Conservation (phyloP, 495 filamentous ascomycete species). For the Melanomma pulvis-pyrius region DNA sequence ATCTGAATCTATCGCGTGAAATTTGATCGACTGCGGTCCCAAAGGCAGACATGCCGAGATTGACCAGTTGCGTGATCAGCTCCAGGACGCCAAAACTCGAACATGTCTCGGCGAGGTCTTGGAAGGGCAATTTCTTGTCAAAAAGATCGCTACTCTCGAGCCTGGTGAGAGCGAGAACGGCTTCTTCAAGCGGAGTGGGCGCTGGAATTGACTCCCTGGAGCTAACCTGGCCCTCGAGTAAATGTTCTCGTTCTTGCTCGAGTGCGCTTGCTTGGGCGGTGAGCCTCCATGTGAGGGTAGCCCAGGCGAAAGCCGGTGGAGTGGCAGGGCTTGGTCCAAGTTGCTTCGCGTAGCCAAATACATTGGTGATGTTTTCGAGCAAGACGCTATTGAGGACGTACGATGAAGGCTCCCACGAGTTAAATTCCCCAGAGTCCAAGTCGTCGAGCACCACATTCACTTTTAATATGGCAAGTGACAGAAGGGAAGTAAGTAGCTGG, state of each 20-base stretch:
- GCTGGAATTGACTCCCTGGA: background rate
- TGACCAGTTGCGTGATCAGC: slow-evolving; percentile 15
- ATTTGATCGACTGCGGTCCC: slow-evolving; percentile 25
- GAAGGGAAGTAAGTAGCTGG: slow-evolving; percentile 67
- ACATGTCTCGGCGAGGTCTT: slow-evolving; percentile 27
- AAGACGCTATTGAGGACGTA: slow-evolving; percentile 41
- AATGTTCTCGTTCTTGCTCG: slow-evolving; percentile 7
- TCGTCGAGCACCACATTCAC: slow-evolving; percentile 53
- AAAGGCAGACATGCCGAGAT: slow-evolving; percentile 17
- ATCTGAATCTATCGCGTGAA: slow-evolving; percentile 24
- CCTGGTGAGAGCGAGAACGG: slow-evolving; percentile 4
- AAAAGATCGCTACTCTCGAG: slow-evolving; percentile 14
- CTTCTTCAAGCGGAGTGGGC: slow-evolving; percentile 16
- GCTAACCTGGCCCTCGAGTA: background rate
- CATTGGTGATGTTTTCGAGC: slow-evolving; percentile 65
- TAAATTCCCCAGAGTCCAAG: slow-evolving; percentile 25
- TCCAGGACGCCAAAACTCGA: slow-evolving; percentile 15
- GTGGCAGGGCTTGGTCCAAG: slow-evolving; percentile 55
- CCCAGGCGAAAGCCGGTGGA: slow-evolving; percentile 76
- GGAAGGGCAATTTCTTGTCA: slow-evolving; percentile 13
- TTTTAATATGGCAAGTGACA: slow-evolving; percentile 75
- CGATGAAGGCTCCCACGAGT: slow-evolving; percentile 4
- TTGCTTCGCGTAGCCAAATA: slow-evolving; percentile 57
- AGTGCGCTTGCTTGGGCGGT: background rate
- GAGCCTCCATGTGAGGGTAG: slow-evolving; percentile 61